Conservation (phyloP, 2,329 filamentous ascomycete genomes). For the Clathrospora elynae region DNA sequence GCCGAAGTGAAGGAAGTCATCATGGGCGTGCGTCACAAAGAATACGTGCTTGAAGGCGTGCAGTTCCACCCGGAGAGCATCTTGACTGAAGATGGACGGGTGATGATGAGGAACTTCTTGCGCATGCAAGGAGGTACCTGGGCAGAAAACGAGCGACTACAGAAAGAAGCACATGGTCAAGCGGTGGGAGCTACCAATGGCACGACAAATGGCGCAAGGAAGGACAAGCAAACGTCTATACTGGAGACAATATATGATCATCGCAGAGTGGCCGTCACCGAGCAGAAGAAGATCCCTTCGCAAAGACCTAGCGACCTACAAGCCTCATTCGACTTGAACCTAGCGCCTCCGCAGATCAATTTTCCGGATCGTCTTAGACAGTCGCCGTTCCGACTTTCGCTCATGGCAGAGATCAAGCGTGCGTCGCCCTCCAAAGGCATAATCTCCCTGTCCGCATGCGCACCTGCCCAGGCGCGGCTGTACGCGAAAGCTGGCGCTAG, state of each 20-base stretch:
- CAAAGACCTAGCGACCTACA: conserved; percentile 83
- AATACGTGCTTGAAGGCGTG: conserved; percentile 89
- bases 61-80: conserved; percentile 99
- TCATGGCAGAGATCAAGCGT: conserved; percentile 97
- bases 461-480: conserved; percentile 84
- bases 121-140: conserved; percentile 88
- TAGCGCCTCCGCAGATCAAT: conserved; percentile 81
- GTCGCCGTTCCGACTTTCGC: conserved; percentile 83
- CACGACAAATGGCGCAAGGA: conserved; percentile 30
- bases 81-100: conserved; percentile 81
- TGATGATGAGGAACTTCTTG: conserved; percentile 93
- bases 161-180: conserved; percentile 42
- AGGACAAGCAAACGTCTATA: conserved; percentile 77
- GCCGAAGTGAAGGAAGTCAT: conserved; percentile 85
- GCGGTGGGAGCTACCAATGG: conserved; percentile 41
- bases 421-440: conserved; percentile 95
- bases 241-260: conserved; percentile 88
- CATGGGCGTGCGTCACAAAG: conserved; percentile 94
- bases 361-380: conserved; percentile 79
- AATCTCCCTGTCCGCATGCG: conserved; percentile 85
- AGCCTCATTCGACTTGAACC: conserved; percentile 80
- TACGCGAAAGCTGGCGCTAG: conserved; percentile 95
- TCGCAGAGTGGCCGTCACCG: conserved; percentile 73
- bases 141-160: conserved; percentile 72
- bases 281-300: conserved; percentile 84